A percentile compares a stretch with the other conserved stretches of the same genome.
These are phyloP conservation scores for Aureobasidium uvarum DNA, from an alignment of 2,329 filamentous ascomycete species.

Conservation along the genomic window DNA sequence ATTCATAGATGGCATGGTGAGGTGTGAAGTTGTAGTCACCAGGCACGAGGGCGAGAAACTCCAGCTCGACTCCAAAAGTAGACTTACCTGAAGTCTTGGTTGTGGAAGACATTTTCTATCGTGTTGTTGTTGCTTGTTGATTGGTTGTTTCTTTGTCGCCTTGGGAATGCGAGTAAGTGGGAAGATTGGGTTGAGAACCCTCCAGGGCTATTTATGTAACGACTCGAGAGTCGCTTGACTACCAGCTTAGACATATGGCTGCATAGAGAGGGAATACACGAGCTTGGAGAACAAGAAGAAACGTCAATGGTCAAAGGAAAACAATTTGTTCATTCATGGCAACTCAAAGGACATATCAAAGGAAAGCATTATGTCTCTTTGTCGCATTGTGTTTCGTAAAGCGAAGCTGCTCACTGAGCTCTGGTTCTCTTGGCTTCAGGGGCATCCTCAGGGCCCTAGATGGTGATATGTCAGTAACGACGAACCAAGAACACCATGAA, in stretches of 20 bases:
- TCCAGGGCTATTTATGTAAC: background rate
- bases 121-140: background rate
- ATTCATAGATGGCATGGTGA: background rate
- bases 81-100: conserved; percentile 14
- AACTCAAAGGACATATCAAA: conserved; percentile 12
- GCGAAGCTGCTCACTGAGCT: background rate
- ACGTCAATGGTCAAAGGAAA: conserved; percentile 1
- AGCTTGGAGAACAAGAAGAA: background rate
- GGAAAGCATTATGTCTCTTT: background rate
- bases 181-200: background rate
- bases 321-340: background rate
- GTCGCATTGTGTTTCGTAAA: background rate
- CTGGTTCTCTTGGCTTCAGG: conserved; percentile 7
- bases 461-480: background rate
- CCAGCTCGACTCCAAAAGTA: conserved; percentile 9
- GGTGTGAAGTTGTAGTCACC: background rate
- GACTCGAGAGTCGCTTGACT: background rate
- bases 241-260: background rate
- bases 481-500: background rate
- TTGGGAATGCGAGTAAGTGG: background rate
- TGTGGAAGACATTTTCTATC: background rate
- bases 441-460: background rate
- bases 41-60: conserved; percentile 9
- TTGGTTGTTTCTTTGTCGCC: background rate
- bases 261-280: background rate